Conservation (phyloP, 2,329 filamentous ascomycete genomes). For the Diaporthe longicolla region DNA sequence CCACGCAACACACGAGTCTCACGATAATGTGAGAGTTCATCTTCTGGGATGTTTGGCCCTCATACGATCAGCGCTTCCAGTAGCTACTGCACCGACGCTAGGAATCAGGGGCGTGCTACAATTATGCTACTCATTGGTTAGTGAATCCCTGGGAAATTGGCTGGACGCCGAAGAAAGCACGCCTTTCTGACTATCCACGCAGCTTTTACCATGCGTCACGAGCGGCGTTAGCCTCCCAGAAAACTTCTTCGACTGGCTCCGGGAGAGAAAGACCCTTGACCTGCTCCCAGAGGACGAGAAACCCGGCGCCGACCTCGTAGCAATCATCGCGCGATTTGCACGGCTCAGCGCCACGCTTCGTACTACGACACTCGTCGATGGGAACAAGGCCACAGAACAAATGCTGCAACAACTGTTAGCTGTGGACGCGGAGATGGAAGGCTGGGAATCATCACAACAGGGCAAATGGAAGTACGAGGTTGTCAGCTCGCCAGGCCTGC, state of each 20-base stretch:
- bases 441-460: constrained; percentile 55
- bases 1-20: constrained; percentile 54
- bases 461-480: constrained; percentile 56
- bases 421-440: constrained; percentile 56
- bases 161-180: too few relatives aligned
- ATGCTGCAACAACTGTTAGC: constrained; percentile 57
- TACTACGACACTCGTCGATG: constrained; percentile 55
- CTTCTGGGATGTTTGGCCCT: constrained; percentile 72
- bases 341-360: constrained; percentile 56
- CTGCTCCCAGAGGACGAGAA: constrained; percentile 55
- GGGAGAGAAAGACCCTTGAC: constrained; percentile 13
- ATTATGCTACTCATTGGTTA: constrained; percentile 69
- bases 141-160: constrained; percentile 42
- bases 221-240: constrained; percentile 57
- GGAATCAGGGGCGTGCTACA: constrained; percentile 68
- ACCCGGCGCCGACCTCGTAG: constrained; percentile 57
- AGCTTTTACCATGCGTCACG: constrained; percentile 63
- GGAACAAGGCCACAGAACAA: constrained; percentile 51
- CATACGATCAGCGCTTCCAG: constrained; percentile 62
- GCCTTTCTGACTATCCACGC: constrained; percentile 26
- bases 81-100: constrained; percentile 54
- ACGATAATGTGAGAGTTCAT: constrained; percentile 69
- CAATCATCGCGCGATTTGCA: constrained; percentile 57
- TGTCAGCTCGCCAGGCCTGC: constrained; percentile 51
- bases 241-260: constrained; percentile 59